Conservation (phyloP, 2,329 filamentous ascomycete genomes). For the Xylariales sp. region DNA sequence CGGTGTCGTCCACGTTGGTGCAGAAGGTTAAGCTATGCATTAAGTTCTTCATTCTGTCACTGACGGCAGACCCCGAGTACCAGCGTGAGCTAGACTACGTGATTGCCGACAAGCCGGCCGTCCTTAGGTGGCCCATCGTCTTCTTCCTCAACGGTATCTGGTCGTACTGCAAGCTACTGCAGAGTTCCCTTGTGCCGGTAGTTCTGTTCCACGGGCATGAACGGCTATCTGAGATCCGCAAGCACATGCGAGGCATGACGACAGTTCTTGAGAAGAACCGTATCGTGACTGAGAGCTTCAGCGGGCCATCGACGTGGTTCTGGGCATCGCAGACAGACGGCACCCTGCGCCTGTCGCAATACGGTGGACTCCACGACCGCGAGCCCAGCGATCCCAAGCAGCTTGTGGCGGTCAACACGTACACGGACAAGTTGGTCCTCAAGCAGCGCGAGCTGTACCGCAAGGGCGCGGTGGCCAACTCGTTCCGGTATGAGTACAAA, state of each 20-base stretch:
- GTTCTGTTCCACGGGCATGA: slow-evolving; percentile 2
- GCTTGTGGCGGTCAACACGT: slow-evolving; percentile 2
- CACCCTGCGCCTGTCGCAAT: neutral
- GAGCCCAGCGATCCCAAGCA: slow-evolving; percentile 1
- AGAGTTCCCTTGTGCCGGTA: neutral
- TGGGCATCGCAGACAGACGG: neutral
- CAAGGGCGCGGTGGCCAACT: neutral
- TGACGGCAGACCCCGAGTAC: slow-evolving; percentile 1
- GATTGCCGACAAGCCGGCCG: neutral
- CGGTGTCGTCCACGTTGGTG: neutral
- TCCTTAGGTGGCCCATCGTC: neutral
- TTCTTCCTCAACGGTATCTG: slow-evolving; percentile 3
- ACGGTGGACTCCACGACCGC: neutral
- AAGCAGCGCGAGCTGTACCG: neutral
- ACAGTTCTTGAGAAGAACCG: slow-evolving; percentile 4
- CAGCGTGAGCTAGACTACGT: slow-evolving; percentile 3
- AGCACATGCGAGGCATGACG: slow-evolving; percentile 3
- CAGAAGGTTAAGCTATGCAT: neutral
- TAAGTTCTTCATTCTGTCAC: slow-evolving; percentile 2
- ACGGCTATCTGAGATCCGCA: neutral
- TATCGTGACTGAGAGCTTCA: neutral
- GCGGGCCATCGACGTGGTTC: slow-evolving; percentile 2
- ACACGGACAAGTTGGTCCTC: neutral
- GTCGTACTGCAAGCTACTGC: slow-evolving; percentile 1
- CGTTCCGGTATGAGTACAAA: slow-evolving; percentile 1